phyloP scores from a whole-genome alignment of 176 grass and related monocot genomes.

The Lolium multiflorum region DNA sequence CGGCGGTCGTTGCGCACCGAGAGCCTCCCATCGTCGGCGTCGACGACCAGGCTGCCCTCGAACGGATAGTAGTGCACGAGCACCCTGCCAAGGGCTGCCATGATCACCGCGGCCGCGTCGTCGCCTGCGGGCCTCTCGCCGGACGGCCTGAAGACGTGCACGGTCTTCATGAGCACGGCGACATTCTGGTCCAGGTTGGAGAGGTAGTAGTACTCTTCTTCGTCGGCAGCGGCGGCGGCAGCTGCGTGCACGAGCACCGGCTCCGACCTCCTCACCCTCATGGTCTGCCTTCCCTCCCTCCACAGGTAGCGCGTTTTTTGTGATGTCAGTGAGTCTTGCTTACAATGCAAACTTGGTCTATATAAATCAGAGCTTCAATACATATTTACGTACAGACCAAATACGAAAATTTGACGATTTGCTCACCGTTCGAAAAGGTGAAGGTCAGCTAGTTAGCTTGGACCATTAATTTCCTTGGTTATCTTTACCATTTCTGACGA shows the following conservation, averaged over 20 bases:
- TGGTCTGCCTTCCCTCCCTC: not conserved
- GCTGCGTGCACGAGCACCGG: constrained; percentile 47
- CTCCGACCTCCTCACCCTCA: constrained; percentile 48
- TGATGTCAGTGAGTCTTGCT: not conserved
- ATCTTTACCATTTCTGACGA: not conserved
- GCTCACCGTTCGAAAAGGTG: not conserved
- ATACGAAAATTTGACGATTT: not conserved
- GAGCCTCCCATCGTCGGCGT: constrained; percentile 57
- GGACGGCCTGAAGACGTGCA: constrained; percentile 56
- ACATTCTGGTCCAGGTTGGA: constrained; percentile 72
- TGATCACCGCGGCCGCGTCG: constrained; percentile 30
- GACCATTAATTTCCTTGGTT: constrained; percentile 4
- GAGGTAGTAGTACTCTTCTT: constrained; percentile 55
- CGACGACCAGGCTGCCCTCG: constrained; percentile 45
- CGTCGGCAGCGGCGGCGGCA: not conserved
- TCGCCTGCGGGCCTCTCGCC: not conserved
- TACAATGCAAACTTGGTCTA: not conserved
- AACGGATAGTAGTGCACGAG: constrained; percentile 61
- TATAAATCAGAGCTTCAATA: constrained; percentile 15
- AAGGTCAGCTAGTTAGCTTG: constrained; percentile 18
- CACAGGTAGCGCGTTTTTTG: not conserved
- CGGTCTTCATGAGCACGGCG: constrained; percentile 61
- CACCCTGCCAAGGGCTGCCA: constrained; percentile 55
- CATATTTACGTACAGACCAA: not conserved
- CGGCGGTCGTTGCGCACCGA: constrained; percentile 48